These are phyloP conservation scores for Zalerion maritima DNA, from an alignment of 495 filamentous ascomycete species.

Conservation along the genomic window DNA sequence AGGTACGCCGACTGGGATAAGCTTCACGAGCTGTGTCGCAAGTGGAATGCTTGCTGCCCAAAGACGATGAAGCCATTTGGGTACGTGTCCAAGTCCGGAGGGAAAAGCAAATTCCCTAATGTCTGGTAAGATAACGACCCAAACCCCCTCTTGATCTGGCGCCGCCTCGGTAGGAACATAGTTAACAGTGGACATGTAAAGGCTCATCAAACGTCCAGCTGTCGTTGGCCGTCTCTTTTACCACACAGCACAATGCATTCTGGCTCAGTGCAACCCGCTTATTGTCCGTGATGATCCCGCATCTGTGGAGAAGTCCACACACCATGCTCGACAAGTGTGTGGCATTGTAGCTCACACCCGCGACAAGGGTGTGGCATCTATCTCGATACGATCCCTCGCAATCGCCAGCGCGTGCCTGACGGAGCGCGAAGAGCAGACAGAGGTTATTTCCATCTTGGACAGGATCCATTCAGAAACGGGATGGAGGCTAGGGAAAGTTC, in stretches of 20 bases:
- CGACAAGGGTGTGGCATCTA: constrained; percentile 61
- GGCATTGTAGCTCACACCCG: constrained; percentile 76
- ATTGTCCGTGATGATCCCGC: constrained; percentile 21
- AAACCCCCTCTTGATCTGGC: not conserved
- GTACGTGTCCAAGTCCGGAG: constrained; percentile 46
- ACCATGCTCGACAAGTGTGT: constrained; percentile 68
- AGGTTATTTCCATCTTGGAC: constrained; percentile 64
- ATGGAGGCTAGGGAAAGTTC: constrained; percentile 57
- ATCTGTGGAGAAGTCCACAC: constrained; percentile 50
- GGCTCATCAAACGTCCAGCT: constrained; percentile 70
- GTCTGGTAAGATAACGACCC: constrained; percentile 48
- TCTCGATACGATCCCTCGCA: constrained; percentile 63
- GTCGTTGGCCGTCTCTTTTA: constrained; percentile 82
- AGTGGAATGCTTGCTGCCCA: constrained; percentile 65
- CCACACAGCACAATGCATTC: constrained; percentile 65
- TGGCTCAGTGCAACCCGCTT: constrained; percentile 67
- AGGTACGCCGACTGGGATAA: constrained; percentile 63
- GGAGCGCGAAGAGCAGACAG: constrained; percentile 58
- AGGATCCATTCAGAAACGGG: constrained; percentile 62
- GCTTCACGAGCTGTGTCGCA: constrained; percentile 59
- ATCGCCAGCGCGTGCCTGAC: constrained; percentile 66
- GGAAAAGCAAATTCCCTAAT: constrained; percentile 69
- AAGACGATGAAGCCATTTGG: constrained; percentile 79
- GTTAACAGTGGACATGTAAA: constrained; percentile 17
- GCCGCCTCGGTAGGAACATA: not conserved